Percentiles rank a stretch among this genome's conserved stretches.
phyloP scores from a whole-genome alignment of 139 green algal genomes.

The Yamagishiella unicocca region DNA sequence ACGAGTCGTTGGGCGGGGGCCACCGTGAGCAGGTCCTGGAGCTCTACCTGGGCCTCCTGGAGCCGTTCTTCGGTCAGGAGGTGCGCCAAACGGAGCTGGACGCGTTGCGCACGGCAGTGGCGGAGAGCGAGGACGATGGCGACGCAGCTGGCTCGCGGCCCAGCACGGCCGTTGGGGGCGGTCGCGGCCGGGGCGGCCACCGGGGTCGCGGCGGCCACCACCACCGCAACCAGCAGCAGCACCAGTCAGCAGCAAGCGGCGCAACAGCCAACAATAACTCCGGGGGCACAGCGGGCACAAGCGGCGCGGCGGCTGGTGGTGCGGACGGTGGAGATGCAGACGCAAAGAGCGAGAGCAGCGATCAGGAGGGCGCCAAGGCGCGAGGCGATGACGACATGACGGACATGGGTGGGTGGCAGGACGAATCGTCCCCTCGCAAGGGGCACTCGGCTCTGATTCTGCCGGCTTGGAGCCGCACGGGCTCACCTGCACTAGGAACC shows the following conservation, averaged over 20 bases:
- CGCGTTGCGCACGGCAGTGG: neutral
- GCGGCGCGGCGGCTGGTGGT: neutral
- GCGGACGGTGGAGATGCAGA: slow-evolving; percentile 12
- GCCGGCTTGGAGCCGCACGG: too few species aligned
- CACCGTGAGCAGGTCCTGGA: slow-evolving; percentile 66
- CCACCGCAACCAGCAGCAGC: neutral
- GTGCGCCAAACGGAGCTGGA: slow-evolving; percentile 30
- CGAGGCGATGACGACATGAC: slow-evolving; percentile 47
- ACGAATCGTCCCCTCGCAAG: too few species aligned
- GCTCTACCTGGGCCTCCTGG: slow-evolving; percentile 88
- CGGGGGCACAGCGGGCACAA: neutral
- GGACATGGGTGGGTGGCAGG: slow-evolving; percentile 36
- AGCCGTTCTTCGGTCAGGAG: slow-evolving; percentile 87
- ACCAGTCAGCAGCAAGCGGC: neutral
- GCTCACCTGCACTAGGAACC: too few species aligned
- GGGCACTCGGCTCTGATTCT: too few species aligned
- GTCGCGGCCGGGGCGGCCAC: neutral
- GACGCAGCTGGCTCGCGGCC: slow-evolving; percentile 30
- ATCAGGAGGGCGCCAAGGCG: slow-evolving; percentile 49
- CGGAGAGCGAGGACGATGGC: slow-evolving; percentile 39
- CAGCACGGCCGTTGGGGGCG: neutral
- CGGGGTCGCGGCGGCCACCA: neutral
- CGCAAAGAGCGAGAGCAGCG: slow-evolving; percentile 47
- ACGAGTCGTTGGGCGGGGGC: slow-evolving; percentile 72
- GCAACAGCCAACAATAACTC: neutral